These are phyloP conservation scores for Andalucia godoyi DNA, from an alignment of 78 protist species.

Conservation along the genomic window DNA sequence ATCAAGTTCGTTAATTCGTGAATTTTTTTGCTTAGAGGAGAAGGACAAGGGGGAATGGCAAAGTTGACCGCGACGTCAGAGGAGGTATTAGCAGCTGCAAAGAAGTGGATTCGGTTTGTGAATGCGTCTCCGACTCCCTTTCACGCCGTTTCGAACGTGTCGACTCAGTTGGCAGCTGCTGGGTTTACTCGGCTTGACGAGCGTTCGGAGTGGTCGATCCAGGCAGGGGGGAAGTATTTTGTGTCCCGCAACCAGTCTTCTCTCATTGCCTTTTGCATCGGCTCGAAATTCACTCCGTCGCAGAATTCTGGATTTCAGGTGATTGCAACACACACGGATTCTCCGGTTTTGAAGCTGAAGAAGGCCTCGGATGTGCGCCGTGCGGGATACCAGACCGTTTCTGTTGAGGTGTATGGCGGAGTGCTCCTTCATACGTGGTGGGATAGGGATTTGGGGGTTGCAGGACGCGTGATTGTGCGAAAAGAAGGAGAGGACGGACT, in stretches of 20 bases:
- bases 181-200: too few species aligned
- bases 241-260: slow-evolving; percentile 75
- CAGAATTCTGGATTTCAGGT: slow-evolving; percentile 25
- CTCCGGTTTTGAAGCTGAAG: slow-evolving; percentile 13
- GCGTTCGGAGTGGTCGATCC: slow-evolving; percentile 42
- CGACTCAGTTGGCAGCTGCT: too few species aligned
- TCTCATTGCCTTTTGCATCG: slow-evolving; percentile 78
- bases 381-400: slow-evolving; percentile 49
- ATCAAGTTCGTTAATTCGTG: too few species aligned
- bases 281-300: slow-evolving; percentile 43
- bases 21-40: too few species aligned
- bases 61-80: too few species aligned
- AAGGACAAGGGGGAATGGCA: too few species aligned
- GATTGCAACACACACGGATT: slow-evolving; percentile 27
- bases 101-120: too few species aligned
- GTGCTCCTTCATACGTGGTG: slow-evolving; percentile 94
- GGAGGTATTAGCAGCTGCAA: too few species aligned
- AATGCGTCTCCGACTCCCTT: slow-evolving; percentile 38
- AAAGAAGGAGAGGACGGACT: neutral
- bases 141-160: too few species aligned
- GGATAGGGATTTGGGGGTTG: slow-evolving; percentile 82
- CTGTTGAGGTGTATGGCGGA: slow-evolving; percentile 85
- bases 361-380: slow-evolving; percentile 22
- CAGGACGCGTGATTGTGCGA: slow-evolving; percentile 68
- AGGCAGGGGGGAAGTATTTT: slow-evolving; percentile 61